These are phyloP conservation scores for Candida tropicalis DNA, from an alignment of 1,139 yeast genomes.

Conservation along the genomic window DNA sequence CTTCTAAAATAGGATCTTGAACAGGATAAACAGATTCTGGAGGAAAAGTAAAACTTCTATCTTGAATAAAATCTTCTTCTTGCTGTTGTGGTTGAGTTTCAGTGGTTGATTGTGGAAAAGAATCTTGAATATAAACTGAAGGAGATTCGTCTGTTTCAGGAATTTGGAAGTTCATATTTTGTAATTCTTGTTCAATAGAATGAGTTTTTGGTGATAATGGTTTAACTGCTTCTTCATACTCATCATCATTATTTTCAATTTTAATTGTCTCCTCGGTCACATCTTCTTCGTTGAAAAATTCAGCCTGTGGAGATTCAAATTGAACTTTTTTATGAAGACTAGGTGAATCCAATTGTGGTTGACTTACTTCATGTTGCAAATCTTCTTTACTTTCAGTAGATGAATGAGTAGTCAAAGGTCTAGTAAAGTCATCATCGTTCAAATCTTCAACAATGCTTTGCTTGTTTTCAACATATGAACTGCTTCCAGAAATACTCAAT, in stretches of 20 bases:
- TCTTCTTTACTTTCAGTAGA: not conserved
- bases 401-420: not conserved
- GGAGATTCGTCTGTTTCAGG: constrained; percentile 17
- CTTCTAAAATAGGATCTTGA: not conserved
- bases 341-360: not conserved
- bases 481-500: not conserved
- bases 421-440: not conserved
- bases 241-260: not conserved
- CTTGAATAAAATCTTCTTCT: not conserved
- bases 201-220: constrained; percentile 40
- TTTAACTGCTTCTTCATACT: constrained; percentile 13
- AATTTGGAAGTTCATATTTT: constrained; percentile 27
- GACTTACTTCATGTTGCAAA: not conserved
- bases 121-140: constrained; percentile 13
- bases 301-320: constrained; percentile 3
- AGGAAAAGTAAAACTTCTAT: not conserved
- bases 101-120: not conserved
- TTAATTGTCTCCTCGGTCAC: not conserved
- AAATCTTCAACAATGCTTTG: constrained; percentile 3
- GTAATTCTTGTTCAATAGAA: constrained; percentile 33
- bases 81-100: not conserved
- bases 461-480: not conserved
- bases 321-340: not conserved
- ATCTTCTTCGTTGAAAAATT: not conserved
- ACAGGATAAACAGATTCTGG: not conserved